A percentile compares a stretch with the other conserved stretches of the same genome.
Evolutionary conservation across 2,329 filamentous ascomycete genomes (phyloP).

Genomic region (Parastagonospora nodorum): DNA sequence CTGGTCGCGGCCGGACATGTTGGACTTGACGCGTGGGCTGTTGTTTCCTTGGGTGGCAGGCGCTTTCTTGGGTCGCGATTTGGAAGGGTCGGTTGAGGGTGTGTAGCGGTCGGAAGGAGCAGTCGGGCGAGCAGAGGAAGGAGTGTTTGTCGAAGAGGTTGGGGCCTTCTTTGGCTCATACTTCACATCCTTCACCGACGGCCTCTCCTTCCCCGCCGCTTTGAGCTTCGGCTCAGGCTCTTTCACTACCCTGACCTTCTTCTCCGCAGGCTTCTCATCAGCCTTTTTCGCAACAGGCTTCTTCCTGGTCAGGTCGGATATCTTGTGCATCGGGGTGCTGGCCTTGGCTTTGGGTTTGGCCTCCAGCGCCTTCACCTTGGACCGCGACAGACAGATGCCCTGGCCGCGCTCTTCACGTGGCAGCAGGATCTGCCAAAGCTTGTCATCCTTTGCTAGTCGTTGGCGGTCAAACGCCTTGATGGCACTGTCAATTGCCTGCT

Average conservation of each 20-base stretch:
- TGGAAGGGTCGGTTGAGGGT: slow-evolving; percentile 29
- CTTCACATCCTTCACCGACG: slow-evolving; percentile 28
- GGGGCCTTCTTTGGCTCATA: slow-evolving; percentile 26
- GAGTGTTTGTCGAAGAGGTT: slow-evolving; percentile 17
- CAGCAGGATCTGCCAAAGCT: slow-evolving; percentile 66
- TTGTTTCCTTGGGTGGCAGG: slow-evolving; percentile 24
- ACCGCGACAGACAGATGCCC: slow-evolving; percentile 64
- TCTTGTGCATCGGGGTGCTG: slow-evolving; percentile 43
- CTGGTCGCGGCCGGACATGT: slow-evolving; percentile 31
- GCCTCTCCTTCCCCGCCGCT: slow-evolving; percentile 34
- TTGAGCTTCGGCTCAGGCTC: slow-evolving; percentile 23
- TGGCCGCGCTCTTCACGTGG: slow-evolving; percentile 66
- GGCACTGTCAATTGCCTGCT: slow-evolving; percentile 65
- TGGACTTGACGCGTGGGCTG: slow-evolving; percentile 36
- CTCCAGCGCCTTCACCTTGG: slow-evolving; percentile 56
- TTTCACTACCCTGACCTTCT: slow-evolving; percentile 17
- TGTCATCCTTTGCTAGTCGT: slow-evolving; percentile 63
- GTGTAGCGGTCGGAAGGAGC: slow-evolving; percentile 24
- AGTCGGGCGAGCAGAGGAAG: slow-evolving; percentile 22
- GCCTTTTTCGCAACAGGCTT: slow-evolving; percentile 51
- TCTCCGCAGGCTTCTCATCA: slow-evolving; percentile 50
- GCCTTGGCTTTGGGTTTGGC: slow-evolving; percentile 42
- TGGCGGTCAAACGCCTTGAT: slow-evolving; percentile 67
- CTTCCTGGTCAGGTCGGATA: slow-evolving; percentile 47
- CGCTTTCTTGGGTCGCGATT: slow-evolving; percentile 37